These are phyloP conservation scores for Leishmania tropica DNA, from an alignment of 208 protist genomes.

Conservation along the genomic window DNA sequence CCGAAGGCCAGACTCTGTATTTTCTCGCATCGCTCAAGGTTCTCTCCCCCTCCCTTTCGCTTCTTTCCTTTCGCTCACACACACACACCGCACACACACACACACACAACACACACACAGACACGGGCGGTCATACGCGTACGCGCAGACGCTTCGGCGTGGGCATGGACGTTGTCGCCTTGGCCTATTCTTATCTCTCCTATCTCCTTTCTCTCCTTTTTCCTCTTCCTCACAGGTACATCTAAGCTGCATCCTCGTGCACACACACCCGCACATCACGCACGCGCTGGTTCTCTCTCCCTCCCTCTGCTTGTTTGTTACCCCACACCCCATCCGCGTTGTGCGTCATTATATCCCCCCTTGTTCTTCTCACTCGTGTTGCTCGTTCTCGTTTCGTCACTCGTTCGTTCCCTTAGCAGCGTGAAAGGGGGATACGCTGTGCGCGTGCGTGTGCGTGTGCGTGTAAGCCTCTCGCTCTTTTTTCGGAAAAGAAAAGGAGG, in stretches of 20 bases:
- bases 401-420: neutral
- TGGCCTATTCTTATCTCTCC: conserved; percentile 2
- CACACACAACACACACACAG: neutral
- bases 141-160: neutral
- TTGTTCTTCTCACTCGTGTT: neutral
- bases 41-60: too few species aligned
- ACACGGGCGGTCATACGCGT: neutral
- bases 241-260: neutral
- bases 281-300: neutral
- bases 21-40: too few species aligned
- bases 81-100: neutral
- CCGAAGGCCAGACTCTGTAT: too few species aligned
- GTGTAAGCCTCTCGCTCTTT: neutral
- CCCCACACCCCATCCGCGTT: neutral
- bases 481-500: neutral
- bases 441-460: too few species aligned
- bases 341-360: neutral
- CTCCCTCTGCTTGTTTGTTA: neutral
- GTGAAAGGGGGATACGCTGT: neutral
- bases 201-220: neutral
- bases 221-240: neutral
- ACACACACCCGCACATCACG: neutral
- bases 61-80: neutral
- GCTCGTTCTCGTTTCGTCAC: neutral
- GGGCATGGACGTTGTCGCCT: neutral